Conservation (phyloP, 2,329 filamentous ascomycete genomes). For the Mycosphaerelloides madeirae region DNA sequence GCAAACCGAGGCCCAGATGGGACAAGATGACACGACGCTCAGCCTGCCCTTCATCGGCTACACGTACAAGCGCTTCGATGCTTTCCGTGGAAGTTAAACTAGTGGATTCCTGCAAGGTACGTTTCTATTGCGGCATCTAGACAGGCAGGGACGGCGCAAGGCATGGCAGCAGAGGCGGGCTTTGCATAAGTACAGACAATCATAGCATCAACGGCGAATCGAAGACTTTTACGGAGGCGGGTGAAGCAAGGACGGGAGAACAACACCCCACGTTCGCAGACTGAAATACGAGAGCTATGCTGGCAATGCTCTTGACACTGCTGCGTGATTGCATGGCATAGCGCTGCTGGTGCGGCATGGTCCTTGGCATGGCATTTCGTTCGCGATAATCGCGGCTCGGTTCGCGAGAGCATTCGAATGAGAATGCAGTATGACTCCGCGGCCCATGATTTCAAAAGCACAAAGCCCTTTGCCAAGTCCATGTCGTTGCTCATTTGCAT, state of each 20-base stretch:
- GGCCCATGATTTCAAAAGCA: no score
- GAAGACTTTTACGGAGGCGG: slow-evolving; percentile 2
- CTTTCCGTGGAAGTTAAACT: slow-evolving; percentile 44
- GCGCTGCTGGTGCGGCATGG: slow-evolving; percentile 4
- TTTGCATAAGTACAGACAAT: background rate
- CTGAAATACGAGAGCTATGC: slow-evolving; percentile 3
- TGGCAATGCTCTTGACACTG: background rate
- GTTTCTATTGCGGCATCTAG: no score
- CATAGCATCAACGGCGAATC: slow-evolving; percentile 7
- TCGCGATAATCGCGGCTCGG: background rate
- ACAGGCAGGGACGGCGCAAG: background rate
- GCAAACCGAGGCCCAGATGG: slow-evolving; percentile 66
- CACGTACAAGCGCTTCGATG: slow-evolving; percentile 94
- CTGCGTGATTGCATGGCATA: slow-evolving; percentile 3
- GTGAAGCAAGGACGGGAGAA: no score
- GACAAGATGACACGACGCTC: slow-evolving; percentile 84
- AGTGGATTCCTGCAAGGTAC: no score
- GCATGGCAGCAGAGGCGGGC: no score
- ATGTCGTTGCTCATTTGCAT: no score
- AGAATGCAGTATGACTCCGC: background rate
- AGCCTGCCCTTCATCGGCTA: slow-evolving; percentile 94
- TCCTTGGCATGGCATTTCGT: background rate
- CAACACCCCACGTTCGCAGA: background rate
- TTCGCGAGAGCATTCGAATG: no score
- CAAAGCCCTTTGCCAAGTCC: no score